Base-by-base conservation (phyloP, 805 yeast genomes). In the Ogataea pilisensis region DNA sequence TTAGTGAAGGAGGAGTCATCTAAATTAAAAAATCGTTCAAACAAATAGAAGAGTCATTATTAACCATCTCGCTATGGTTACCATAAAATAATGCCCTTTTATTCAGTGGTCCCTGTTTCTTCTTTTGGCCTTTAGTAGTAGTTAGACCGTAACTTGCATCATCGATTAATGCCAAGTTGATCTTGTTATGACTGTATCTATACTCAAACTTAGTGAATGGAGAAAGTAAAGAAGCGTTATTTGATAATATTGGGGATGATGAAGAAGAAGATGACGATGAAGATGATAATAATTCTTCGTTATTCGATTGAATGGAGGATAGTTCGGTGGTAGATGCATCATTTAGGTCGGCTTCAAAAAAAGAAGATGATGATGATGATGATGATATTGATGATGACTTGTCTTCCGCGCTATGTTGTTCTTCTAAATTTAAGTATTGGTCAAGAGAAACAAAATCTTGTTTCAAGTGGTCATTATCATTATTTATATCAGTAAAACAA, bases 11-110 rank as follows among this genome's bases (percentile, higher is more conserved):
- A n/a, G n/a, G n/a, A n/a, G n/a, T n/a, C n/a, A 25, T 25, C 44
- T 39, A 55, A 28, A 55, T 49, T 37, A 55, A 37, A 39, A 55
- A 50, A 24, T 55, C 60, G 39, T 46, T 52, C 25, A 55, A 35
- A 33, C 46, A 50, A 20, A 52, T 43, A 8, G 48, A 41, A 13
- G 49, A 42, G n/a, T 52, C 51, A 35, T 47, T 48, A 25, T 50
- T 53, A 17, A 61, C 58, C 66, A 62, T 60, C 41, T 61, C 61
- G 19, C 50, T 44, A 19, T 54, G 58, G 34, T 53, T 57, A 8
- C 65, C 65, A 19, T 56, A 53, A 38, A 58, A 51, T 16, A 62
- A 37, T 6, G 66, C 63, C 22, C 61, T 47, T 34, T 50, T 58
- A 31, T 61, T 61, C 30, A 62, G 38, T 3, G 66, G 61, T 17